phyloP scores from a whole-genome alignment of 441 rosid genomes.

The Viola pubescens region DNA sequence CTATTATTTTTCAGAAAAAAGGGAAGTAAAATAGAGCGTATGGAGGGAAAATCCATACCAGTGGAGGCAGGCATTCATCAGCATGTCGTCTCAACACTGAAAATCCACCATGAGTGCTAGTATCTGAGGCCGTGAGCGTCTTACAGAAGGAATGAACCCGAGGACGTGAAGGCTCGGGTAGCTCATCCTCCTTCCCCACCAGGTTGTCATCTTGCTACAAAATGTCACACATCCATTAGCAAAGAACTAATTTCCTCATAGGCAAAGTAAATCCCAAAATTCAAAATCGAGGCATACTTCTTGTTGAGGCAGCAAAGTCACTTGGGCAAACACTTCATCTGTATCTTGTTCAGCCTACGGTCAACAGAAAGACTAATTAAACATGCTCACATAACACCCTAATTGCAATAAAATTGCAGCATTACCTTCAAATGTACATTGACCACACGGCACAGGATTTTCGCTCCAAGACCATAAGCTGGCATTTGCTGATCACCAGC shows the following conservation, averaged over 20 bases:
- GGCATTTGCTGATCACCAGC: conserved; percentile 90
- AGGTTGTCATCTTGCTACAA: conserved; percentile 27
- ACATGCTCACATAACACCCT: background rate
- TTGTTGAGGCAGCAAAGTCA: conserved; percentile 68
- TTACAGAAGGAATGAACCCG: conserved; percentile 71
- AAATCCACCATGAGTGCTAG: conserved; percentile 97
- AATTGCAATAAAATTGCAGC: background rate
- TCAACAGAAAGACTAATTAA: background rate
- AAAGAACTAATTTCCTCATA: background rate
- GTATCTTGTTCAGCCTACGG: conserved; percentile 82
- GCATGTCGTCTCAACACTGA: conserved; percentile 90
- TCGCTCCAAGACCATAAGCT: conserved; percentile 59
- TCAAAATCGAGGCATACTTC: conserved; percentile 44
- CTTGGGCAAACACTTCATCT: conserved; percentile 88
- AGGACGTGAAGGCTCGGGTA: no score
- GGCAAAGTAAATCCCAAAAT: background rate
- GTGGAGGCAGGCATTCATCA: conserved; percentile 83
- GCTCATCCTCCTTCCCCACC: no score
- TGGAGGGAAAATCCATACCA: conserved; percentile 31
- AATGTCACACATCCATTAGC: conserved; percentile 2
- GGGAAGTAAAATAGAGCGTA: background rate
- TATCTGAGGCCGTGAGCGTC: conserved; percentile 88
- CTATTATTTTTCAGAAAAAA: no score
- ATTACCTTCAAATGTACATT: conserved; percentile 65
- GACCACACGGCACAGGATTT: conserved; percentile 76